Evolutionary conservation across 768 basidiomycete species (phyloP).

Genomic region (Aureoboletus auriporus): DNA sequence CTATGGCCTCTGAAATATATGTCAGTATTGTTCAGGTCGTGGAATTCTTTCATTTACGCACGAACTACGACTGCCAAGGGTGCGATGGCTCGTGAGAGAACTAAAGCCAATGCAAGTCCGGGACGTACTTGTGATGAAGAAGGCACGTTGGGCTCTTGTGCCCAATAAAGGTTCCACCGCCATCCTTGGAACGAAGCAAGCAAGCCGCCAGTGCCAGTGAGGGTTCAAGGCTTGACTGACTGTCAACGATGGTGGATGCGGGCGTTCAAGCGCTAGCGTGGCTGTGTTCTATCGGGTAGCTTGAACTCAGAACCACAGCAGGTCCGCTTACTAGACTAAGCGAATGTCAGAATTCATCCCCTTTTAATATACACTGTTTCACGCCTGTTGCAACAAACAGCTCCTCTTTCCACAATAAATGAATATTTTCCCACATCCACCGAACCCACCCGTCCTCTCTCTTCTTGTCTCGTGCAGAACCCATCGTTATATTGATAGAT

Average conservation of each 20-base stretch:
- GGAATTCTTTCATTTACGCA: conserved; percentile 36
- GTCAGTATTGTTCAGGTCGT: conserved; percentile 1
- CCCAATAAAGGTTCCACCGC: conserved; percentile 67
- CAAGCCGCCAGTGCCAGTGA: conserved; percentile 6
- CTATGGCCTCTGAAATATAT: conserved; percentile 56
- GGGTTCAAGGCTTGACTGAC: conserved; percentile 6
- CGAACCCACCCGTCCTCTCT: conserved; percentile 22
- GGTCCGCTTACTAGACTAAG: no score
- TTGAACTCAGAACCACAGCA: no score
- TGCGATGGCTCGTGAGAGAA: conserved; percentile 3
- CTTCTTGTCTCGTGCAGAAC: not conserved
- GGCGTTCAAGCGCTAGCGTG: conserved; percentile 1
- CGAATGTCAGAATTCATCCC: conserved; percentile 43
- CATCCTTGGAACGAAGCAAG: conserved; percentile 40
- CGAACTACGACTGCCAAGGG: conserved; percentile 49
- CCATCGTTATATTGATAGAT: conserved; percentile 2
- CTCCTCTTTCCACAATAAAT: conserved; percentile 60
- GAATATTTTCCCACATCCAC: conserved; percentile 40
- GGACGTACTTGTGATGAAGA: conserved; percentile 64
- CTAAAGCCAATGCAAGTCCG: not conserved
- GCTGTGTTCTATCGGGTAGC: conserved; percentile 12
- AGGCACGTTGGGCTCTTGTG: conserved; percentile 68
- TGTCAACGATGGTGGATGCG: conserved; percentile 1
- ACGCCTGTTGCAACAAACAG: conserved; percentile 47
- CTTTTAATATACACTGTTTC: conserved; percentile 38